These are phyloP conservation scores for Bipolaris victoriae DNA, from an alignment of 2,329 filamentous ascomycete species.

Conservation along the genomic window DNA sequence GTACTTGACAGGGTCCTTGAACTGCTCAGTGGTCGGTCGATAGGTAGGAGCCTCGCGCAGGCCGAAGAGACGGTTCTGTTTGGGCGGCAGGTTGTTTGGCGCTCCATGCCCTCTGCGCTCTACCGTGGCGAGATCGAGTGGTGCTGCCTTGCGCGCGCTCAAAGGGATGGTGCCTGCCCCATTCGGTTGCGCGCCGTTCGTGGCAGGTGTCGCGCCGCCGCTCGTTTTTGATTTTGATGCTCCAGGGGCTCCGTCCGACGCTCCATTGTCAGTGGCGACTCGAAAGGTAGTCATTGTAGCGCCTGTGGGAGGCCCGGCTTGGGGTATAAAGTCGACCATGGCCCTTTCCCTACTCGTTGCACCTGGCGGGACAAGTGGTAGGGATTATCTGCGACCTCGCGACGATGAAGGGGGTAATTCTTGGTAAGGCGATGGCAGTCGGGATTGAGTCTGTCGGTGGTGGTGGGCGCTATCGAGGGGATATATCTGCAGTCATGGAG, in stretches of 20 bases:
- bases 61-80: conserved; percentile 80
- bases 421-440: conserved; percentile 10
- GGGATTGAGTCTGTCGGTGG: conserved; percentile 20
- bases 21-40: conserved; percentile 88
- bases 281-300: conserved; percentile 48
- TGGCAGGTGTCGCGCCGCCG: conserved; percentile 28
- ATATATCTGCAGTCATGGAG: conserved; percentile 44
- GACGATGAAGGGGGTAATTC: conserved; percentile 15
- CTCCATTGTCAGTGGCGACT: conserved; percentile 41
- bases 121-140: conserved; percentile 85
- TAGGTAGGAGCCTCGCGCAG: conserved; percentile 91
- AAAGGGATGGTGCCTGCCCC: conserved; percentile 60
- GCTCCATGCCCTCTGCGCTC: conserved; percentile 87
- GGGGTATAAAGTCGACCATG: conserved; percentile 48
- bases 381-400: conserved; percentile 15
- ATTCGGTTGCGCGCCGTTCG: conserved; percentile 46
- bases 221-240: conserved; percentile 43
- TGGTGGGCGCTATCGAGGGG: conserved; percentile 36
- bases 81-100: conserved; percentile 75
- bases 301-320: conserved; percentile 39
- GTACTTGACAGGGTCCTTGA: conserved; percentile 91
- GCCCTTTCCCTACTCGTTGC: conserved; percentile 31
- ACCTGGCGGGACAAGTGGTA: conserved; percentile 27
- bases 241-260: conserved; percentile 27
- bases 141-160: conserved; percentile 68